These are phyloP conservation scores for Domatiomyces globalis DNA, from an alignment of 2,329 filamentous ascomycete species.

Conservation along the genomic window DNA sequence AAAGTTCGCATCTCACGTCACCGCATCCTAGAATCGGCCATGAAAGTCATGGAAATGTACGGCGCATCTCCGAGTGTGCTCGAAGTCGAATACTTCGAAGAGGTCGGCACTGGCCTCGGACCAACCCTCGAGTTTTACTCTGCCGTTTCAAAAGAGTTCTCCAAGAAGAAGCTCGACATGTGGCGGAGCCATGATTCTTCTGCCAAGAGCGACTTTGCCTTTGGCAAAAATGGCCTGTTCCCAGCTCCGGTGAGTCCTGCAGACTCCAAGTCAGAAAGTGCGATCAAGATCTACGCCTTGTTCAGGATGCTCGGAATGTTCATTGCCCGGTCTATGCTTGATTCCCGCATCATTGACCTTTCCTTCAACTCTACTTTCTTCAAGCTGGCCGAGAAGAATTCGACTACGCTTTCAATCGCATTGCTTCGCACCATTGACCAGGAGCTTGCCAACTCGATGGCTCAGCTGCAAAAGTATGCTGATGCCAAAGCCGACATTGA, in stretches of 20 bases:
- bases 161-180: conserved; percentile 89
- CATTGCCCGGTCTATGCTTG: conserved; percentile 93
- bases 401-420: conserved; percentile 68
- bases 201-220: conserved; percentile 54
- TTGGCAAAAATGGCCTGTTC: conserved; percentile 72
- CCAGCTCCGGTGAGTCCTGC: conserved; percentile 77
- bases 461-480: conserved; percentile 75
- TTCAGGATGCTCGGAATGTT: conserved; percentile 96
- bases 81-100: conserved; percentile 97
- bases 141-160: conserved; percentile 91
- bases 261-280: conserved; percentile 58
- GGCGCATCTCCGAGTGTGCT: conserved; percentile 91
- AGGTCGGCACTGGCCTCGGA: conserved; percentile 89
- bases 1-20: conserved; percentile 93
- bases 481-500: conserved; percentile 71
- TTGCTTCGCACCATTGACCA: conserved; percentile 82
- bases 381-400: conserved; percentile 63
- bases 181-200: conserved; percentile 78
- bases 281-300: conserved; percentile 73
- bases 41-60: conserved; percentile 98
- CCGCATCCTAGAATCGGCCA: conserved; percentile 89
- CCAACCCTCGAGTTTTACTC: conserved; percentile 97
- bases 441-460: conserved; percentile 69
- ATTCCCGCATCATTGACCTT: conserved; percentile 93
- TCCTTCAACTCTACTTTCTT: conserved; percentile 98